These are phyloP conservation scores for Lobosporangium transversale DNA, from an alignment of 192 early-diverging fungal species.

Conservation along the genomic window DNA sequence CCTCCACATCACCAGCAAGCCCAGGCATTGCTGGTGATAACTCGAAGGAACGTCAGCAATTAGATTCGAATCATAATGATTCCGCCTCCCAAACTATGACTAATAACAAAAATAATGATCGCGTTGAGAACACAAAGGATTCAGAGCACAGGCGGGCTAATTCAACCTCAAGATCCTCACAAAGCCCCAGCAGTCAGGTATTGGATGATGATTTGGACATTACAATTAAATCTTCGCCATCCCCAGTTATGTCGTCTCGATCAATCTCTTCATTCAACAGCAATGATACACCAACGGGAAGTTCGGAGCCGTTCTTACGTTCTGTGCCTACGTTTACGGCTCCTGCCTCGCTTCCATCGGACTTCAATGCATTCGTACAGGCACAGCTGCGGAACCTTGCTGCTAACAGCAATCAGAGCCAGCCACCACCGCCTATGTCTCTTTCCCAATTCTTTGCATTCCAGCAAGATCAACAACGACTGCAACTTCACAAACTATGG, in stretches of 20 bases:
- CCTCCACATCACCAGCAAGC: neutral
- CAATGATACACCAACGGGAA: neutral
- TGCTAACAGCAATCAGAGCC: slow-evolving; percentile 9
- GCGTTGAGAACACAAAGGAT: too few species aligned
- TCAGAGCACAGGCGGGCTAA: neutral
- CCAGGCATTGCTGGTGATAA: too few species aligned
- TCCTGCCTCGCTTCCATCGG: slow-evolving; percentile 29
- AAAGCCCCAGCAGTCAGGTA: slow-evolving; percentile 4
- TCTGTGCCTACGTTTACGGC: slow-evolving; percentile 25
- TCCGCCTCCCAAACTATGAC: too few species aligned
- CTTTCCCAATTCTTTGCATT: slow-evolving; percentile 30
- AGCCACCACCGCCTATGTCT: slow-evolving; percentile 25
- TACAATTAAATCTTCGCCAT: slow-evolving; percentile 35
- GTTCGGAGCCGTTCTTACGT: slow-evolving; percentile 13
- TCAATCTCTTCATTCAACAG: slow-evolving; percentile 10
- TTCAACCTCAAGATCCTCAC: neutral
- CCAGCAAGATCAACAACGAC: slow-evolving; percentile 22
- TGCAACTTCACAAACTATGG: too few species aligned
- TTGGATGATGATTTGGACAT: slow-evolving; percentile 34
- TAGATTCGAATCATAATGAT: too few species aligned
- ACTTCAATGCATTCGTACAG: slow-evolving; percentile 35
- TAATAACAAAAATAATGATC: too few species aligned
- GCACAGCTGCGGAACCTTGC: slow-evolving; percentile 26
- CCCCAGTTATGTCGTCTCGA: slow-evolving; percentile 20
- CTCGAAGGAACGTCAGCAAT: too few species aligned